These are phyloP conservation scores for Stagonosporopsis chrysanthemi DNA, from an alignment of 2,329 filamentous ascomycete species.

Conservation along the genomic window DNA sequence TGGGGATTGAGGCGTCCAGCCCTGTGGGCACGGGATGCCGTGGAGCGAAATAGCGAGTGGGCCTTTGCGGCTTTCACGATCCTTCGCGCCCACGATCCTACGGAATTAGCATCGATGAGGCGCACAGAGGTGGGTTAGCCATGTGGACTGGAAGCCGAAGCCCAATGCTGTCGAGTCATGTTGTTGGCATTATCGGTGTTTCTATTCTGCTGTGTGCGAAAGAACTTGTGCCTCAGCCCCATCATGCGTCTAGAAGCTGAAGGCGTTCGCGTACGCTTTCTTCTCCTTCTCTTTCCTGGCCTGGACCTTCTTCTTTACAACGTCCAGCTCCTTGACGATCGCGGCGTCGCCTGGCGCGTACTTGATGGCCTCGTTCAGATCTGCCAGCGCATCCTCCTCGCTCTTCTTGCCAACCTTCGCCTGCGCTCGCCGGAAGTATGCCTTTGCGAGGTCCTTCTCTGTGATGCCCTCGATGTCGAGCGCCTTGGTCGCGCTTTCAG, in stretches of 20 bases:
- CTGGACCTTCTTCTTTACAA: conserved; percentile 78
- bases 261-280: conserved; percentile 92
- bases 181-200: not conserved
- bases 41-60: not conserved
- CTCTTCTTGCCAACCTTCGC: conserved; percentile 81
- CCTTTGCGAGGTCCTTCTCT: conserved; percentile 87
- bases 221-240: not conserved
- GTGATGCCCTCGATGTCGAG: conserved; percentile 69
- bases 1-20: conserved; percentile 5
- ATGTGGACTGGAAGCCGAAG: not conserved
- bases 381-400: conserved; percentile 73
- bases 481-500: conserved; percentile 74
- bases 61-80: not conserved
- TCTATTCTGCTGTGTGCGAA: not conserved
- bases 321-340: conserved; percentile 75
- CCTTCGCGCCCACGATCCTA: not conserved
- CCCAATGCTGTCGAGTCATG: not conserved
- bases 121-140: not conserved
- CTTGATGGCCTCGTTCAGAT: conserved; percentile 55
- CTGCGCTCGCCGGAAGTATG: conserved; percentile 80
- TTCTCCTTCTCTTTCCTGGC: conserved; percentile 86
- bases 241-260: conserved; percentile 53
- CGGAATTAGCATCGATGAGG: not conserved
- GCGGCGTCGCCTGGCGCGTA: conserved; percentile 73
- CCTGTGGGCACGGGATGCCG: not conserved